Conservation (phyloP, 2,329 filamentous ascomycete genomes). For the Bipolaris oryzae region DNA sequence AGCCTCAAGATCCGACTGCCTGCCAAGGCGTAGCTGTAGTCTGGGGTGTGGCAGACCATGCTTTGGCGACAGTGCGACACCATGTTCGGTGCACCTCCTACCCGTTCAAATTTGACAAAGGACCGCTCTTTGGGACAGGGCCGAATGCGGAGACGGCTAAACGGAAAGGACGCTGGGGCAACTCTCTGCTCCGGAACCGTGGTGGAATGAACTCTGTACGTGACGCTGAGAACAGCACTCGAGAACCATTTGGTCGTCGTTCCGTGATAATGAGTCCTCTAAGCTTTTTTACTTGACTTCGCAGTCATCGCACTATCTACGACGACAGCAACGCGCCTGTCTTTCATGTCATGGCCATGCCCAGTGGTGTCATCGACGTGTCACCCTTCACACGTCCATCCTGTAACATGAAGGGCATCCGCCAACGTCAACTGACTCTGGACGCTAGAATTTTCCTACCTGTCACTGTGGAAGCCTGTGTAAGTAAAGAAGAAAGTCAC, state of each 20-base stretch:
- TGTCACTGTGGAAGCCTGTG: too few species aligned
- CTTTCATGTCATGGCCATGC: background rate
- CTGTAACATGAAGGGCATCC: background rate
- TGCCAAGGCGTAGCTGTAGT: constrained; percentile 22
- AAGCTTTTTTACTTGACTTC: too few species aligned
- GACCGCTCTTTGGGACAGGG: constrained; percentile 12
- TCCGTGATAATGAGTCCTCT: too few species aligned
- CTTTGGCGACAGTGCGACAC: constrained; percentile 9
- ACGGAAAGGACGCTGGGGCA: background rate
- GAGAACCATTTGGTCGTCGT: too few species aligned
- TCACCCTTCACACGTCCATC: background rate
- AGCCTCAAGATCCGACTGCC: constrained; percentile 17
- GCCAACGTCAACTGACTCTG: too few species aligned
- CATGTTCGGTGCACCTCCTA: constrained; percentile 8
- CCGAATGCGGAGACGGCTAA: constrained; percentile 1
- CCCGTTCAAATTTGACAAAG: background rate
- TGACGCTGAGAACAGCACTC: too few species aligned
- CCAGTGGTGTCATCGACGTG: background rate
- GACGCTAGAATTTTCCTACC: too few species aligned
- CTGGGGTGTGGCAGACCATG: constrained; percentile 17
- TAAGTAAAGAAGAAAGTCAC: background rate
- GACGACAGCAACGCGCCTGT: background rate
- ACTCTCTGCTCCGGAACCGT: background rate
- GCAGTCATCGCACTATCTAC: too few species aligned
- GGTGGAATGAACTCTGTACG: background rate